These are phyloP conservation scores for Fraxinus quadrangulata DNA, from an alignment of 257 asterid genomes.

Conservation along the genomic window DNA sequence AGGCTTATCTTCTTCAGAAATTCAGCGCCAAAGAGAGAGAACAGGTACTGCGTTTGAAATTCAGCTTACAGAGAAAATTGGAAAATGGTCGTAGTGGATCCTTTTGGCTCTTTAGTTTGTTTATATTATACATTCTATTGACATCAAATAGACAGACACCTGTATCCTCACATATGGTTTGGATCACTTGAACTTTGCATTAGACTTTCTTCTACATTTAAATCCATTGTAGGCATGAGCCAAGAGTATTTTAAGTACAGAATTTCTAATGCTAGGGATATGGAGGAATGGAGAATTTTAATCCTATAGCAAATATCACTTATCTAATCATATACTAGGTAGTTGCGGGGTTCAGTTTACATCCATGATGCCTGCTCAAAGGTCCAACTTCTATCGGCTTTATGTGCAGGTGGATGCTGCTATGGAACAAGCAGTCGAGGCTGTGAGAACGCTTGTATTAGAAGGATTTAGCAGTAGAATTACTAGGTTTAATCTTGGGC, in stretches of 20 bases:
- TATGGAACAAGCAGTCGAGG: conserved; percentile 83
- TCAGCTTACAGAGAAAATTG: not conserved
- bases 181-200: not conserved
- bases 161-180: not conserved
- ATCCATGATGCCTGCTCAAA: not conserved
- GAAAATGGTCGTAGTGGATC: not conserved
- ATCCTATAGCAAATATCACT: not conserved
- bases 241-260: no score
- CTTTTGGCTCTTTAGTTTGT: conserved; percentile 4
- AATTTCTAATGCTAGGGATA: not conserved
- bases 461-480: conserved; percentile 80
- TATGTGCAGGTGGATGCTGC: conserved; percentile 72
- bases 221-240: not conserved
- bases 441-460: conserved; percentile 57
- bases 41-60: conserved; percentile 49
- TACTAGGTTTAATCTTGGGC: conserved; percentile 87
- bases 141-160: not conserved
- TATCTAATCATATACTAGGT: not conserved
- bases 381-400: conserved; percentile 3
- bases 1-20: conserved; percentile 91
- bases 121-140: not conserved
- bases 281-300: not conserved
- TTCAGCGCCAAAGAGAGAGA: conserved; percentile 70
- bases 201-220: not conserved
- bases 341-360: not conserved